Conservation (phyloP, 1,284 basidiomycete genomes). For the Ustilago tritici region DNA sequence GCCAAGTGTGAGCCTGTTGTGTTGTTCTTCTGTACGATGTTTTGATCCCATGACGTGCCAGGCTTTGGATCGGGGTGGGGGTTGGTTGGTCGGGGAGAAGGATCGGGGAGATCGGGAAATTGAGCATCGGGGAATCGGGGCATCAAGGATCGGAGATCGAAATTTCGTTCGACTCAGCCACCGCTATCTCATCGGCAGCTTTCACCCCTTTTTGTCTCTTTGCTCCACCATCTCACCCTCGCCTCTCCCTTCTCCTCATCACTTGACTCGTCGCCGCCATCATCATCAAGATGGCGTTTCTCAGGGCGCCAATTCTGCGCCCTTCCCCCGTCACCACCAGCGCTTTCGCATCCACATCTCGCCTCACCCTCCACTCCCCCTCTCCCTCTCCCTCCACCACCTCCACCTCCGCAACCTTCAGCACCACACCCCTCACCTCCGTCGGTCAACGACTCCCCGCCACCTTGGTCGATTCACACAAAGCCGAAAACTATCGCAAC, state of each 20-base stretch:
- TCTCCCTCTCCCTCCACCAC: not conserved
- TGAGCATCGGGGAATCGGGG: too few species aligned
- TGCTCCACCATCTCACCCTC: conserved; percentile 16
- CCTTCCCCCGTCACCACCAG: not conserved
- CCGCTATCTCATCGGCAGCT: too few species aligned
- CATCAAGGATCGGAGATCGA: not conserved
- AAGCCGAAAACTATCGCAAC: not conserved
- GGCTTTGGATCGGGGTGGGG: too few species aligned
- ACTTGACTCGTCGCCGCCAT: not conserved
- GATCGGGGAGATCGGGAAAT: too few species aligned
- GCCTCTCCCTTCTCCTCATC: not conserved
- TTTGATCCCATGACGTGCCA: conserved; percentile 3
- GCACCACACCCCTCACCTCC: not conserved
- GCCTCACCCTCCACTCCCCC: not conserved
- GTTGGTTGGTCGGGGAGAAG: too few species aligned
- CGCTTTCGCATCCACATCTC: conserved; percentile 3
- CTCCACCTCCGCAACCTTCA: not conserved
- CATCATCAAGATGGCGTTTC: conserved; percentile 20
- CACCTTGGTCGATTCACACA: not conserved
- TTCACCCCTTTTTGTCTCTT: not conserved
- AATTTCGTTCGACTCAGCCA: not conserved
- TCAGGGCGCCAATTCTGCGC: conserved; percentile 32
- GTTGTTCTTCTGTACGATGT: conserved; percentile 4
- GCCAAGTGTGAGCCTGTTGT: too few species aligned
- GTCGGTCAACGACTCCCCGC: not conserved